Evolutionary conservation across 192 early-diverging fungal genomes (phyloP), one percentile per base, ranked within the genome.

Genomic region (Phlyctochytrium bullatum): DNA sequence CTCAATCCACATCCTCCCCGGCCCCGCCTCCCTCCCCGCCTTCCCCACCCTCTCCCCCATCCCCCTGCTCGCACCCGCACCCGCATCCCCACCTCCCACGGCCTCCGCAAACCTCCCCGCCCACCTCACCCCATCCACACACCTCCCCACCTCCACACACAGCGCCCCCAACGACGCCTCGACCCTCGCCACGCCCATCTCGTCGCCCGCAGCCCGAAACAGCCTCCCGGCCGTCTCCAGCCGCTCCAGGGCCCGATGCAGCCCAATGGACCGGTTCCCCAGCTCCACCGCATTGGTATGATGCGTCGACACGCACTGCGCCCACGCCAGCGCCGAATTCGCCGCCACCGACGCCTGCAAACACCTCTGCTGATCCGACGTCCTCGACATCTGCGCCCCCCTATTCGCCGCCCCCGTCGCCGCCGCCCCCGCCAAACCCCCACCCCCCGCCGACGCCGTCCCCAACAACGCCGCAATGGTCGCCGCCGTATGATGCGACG

Each of bases 311-410:
- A 68, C 66, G 17, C 71, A 73, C 17, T 76, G 34, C 35, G 74
- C 76, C 4, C 70, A 65, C 1, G 72, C 62, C 24, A 73, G 69
- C 16, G 71, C 65, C 29, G 78, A 73, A 34, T 79, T 54, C 10
- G 40, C 40, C 10, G 40, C 40, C 6, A 47, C 40, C 10, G 10
- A 14, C 40, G 40, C 40, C 40, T 47, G 40, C 10, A 47, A 14
- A 6, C 10, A 47, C 40, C 40, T 47, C 10, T 47, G 20, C 40
- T 14, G 10, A 47, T 47, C 40, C n/a, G n/a, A n/a, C 40, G 40
- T 47, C 20, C 40, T 47, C 10, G 10, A 14, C n/a, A n/a, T n/a
- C n/a, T n/a, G n/a, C 40, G 40, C 40, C 12, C 40, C 40, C 2
- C 33, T 57, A 20, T 47, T 73, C 25, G 33, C 64, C 27, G 57